Evolutionary conservation across 2,329 filamentous ascomycete genomes (phyloP).

Genomic region (Colletotrichum karsti): DNA sequence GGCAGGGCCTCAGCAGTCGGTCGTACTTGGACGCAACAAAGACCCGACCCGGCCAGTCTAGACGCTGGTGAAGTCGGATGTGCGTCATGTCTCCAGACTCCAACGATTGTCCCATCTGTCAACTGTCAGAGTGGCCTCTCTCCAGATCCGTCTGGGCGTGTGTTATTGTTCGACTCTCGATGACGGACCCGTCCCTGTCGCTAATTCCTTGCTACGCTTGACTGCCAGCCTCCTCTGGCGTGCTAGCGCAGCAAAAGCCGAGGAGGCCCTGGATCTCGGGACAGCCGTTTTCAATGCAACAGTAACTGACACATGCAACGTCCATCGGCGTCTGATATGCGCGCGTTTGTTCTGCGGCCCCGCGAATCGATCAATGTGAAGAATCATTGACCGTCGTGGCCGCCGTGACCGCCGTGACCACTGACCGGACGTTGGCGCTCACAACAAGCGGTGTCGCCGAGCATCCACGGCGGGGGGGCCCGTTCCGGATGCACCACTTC

Average conservation of each 20-base stretch:
- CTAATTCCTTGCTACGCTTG: not conserved
- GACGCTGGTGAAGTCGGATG: conserved; percentile 16
- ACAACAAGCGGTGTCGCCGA: conserved; percentile 11
- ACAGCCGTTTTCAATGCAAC: conserved; percentile 10
- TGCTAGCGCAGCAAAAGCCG: not conserved
- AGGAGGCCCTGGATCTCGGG: not conserved
- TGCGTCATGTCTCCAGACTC: conserved; percentile 14
- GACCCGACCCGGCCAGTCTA: not conserved
- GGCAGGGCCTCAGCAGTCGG: not conserved
- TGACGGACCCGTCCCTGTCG: not conserved
- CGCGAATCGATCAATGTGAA: conserved; percentile 10
- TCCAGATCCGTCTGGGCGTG: not conserved
- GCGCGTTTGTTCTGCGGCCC: not conserved
- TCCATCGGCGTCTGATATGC: not conserved
- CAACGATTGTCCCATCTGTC: not conserved
- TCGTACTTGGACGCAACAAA: not conserved
- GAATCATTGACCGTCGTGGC: not conserved
- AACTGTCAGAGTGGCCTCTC: not conserved
- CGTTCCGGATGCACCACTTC: conserved; percentile 19
- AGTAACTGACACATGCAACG: not conserved
- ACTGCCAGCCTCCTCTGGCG: not conserved
- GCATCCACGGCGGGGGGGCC: conserved; percentile 8
- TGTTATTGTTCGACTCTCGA: not conserved
- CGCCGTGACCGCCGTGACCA: not conserved
- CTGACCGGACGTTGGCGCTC: not conserved